Conservation (phyloP, 495 filamentous ascomycete genomes). For the Neurospora pannonica region DNA sequence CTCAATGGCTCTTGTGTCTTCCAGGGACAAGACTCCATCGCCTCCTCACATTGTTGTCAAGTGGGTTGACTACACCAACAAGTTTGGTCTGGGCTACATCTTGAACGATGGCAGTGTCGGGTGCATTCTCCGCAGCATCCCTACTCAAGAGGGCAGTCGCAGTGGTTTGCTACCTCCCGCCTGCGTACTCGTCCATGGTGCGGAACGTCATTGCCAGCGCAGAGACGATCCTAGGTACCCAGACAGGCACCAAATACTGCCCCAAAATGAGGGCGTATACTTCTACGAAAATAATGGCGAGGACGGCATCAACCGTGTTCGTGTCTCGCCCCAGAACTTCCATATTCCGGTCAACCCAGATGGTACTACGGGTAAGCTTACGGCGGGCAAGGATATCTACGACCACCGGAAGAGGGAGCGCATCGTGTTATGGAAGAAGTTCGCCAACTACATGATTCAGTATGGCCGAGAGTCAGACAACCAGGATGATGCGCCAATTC, state of each 20-base stretch:
- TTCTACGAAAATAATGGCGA: constrained; percentile 70
- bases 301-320: constrained; percentile 52
- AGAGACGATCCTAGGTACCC: constrained; percentile 43
- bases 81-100: constrained; percentile 79
- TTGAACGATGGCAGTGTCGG: constrained; percentile 77
- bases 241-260: constrained; percentile 56
- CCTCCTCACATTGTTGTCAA: constrained; percentile 60
- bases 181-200: constrained; percentile 60
- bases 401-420: constrained; percentile 64
- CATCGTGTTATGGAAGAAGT: constrained; percentile 78
- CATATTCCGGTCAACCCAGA: constrained; percentile 42
- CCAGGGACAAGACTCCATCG: constrained; percentile 29
- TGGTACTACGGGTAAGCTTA: constrained; percentile 43
- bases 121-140: constrained; percentile 58
- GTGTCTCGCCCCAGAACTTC: constrained; percentile 53
- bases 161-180: constrained; percentile 50
- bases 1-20: constrained; percentile 38
- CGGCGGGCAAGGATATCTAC: constrained; percentile 44
- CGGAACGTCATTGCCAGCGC: constrained; percentile 48
- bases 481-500: constrained; percentile 36
- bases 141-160: constrained; percentile 34
- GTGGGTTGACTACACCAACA: constrained; percentile 94
- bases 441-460: constrained; percentile 86
- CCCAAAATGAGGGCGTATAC: constrained; percentile 55
- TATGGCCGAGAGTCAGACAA: constrained; percentile 45